Conservation (phyloP, 768 basidiomycete species). For the Pleurotus tuber-regium region DNA sequence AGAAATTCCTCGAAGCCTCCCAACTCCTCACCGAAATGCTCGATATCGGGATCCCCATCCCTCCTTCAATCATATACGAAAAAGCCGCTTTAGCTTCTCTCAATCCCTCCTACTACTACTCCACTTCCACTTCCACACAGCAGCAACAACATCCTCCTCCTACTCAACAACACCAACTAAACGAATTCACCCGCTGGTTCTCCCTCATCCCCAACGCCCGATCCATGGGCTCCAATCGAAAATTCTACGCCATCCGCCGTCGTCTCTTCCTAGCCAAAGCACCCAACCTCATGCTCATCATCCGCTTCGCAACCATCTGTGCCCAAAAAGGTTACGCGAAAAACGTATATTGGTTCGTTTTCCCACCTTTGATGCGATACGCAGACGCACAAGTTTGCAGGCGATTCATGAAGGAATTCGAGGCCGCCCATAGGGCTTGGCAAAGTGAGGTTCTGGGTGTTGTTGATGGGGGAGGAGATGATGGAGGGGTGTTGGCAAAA, state of each 20-base stretch:
- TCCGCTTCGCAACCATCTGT: constrained; percentile 30
- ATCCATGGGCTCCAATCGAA: not conserved
- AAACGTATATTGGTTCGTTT: constrained; percentile 17
- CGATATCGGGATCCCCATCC: constrained; percentile 26
- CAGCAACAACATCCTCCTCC: not conserved
- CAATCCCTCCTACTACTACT: too few species aligned
- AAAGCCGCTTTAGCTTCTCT: constrained; percentile 25
- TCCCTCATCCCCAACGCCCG: constrained; percentile 27
- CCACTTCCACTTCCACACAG: too few species aligned
- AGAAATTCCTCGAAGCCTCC: constrained; percentile 27
- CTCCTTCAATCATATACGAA: constrained; percentile 25
- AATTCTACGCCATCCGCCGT: constrained; percentile 21
- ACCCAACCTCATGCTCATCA: constrained; percentile 26
- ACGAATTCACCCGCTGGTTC: constrained; percentile 28
- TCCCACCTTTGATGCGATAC: constrained; percentile 44
- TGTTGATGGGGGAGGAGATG: constrained; percentile 8
- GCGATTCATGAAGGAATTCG: constrained; percentile 39
- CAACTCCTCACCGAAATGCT: constrained; percentile 29
- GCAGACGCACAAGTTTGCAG: constrained; percentile 29
- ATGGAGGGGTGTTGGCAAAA: too few species aligned
- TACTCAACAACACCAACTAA: not conserved
- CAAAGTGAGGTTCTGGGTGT: too few species aligned
- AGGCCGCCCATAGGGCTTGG: constrained; percentile 21
- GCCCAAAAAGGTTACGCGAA: constrained; percentile 37
- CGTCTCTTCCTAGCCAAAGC: constrained; percentile 19